Conservation (phyloP, 129 eudicot genomes). For the Artemisia argyi region DNA sequence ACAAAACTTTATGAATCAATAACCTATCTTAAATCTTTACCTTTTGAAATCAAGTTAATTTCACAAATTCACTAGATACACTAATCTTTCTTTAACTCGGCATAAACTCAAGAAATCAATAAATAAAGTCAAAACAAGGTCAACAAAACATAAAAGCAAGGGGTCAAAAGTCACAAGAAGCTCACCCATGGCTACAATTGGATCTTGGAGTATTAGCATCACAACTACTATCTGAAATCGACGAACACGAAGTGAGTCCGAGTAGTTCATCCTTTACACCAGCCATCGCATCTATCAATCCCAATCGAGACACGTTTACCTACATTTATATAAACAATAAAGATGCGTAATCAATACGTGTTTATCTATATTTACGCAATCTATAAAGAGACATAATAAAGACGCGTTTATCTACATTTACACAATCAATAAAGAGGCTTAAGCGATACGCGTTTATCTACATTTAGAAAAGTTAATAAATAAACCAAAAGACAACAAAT, state of each 20-base stretch:
- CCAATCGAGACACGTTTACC: conserved; percentile 19
- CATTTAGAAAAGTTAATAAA: no score
- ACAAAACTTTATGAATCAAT: no score
- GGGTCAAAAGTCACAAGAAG: neutral
- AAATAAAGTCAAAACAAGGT: conserved; percentile 9
- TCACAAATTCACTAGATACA: neutral
- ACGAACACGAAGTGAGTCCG: conserved; percentile 47
- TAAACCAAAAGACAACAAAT: neutral
- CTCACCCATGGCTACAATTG: conserved; percentile 56
- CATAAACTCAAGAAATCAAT: neutral
- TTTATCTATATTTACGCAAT: neutral
- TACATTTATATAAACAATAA: conserved; percentile 13
- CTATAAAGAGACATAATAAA: neutral
- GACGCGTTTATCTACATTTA: conserved; percentile 15
- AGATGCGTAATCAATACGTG: neutral
- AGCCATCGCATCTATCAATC: conserved; percentile 36
- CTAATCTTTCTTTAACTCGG: neutral
- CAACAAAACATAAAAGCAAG: neutral
- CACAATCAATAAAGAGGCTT: neutral
- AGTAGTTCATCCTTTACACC: conserved; percentile 39
- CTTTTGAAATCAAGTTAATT: no score
- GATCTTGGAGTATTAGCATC: conserved; percentile 60
- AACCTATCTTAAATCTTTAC: no score
- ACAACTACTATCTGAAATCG: conserved; percentile 60
- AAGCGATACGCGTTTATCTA: neutral